Conservation (phyloP, 352 stramenopile genomes). For the Elongisporangium undulatum region DNA sequence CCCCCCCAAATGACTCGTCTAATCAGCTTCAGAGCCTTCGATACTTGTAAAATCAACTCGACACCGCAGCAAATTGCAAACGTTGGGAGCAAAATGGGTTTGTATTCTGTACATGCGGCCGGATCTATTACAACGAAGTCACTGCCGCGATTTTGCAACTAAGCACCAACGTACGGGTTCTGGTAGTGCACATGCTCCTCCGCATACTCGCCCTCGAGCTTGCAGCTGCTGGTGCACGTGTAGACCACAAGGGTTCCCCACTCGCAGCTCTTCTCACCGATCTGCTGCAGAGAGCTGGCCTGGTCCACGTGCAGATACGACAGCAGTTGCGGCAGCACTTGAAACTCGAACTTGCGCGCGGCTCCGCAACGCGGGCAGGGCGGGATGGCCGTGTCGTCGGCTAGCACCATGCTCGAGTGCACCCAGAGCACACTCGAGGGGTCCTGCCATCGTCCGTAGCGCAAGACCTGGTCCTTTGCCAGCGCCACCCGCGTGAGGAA, state of each 20-base stretch:
- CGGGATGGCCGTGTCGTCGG: constrained; percentile 30
- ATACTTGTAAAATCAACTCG: too few species aligned
- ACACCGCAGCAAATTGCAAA: too few species aligned
- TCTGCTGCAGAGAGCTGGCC: constrained; percentile 43
- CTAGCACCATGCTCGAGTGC: constrained; percentile 45
- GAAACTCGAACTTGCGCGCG: constrained; percentile 91
- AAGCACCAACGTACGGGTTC: constrained; percentile 51
- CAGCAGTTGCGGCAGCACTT: constrained; percentile 93
- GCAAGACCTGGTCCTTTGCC: constrained; percentile 81
- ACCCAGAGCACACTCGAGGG: constrained; percentile 83
- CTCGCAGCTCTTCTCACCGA: constrained; percentile 69
- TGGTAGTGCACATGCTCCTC: constrained; percentile 83
- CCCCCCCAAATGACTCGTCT: too few species aligned
- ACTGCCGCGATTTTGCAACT: constrained; percentile 1
- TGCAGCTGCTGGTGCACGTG: constrained; percentile 90
- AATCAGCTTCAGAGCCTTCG: too few species aligned
- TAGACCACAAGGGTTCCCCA: constrained; percentile 92
- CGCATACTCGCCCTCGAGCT: constrained; percentile 33
- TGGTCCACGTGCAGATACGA: constrained; percentile 88
- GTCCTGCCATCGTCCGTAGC: constrained; percentile 89
- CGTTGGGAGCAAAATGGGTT: not conserved
- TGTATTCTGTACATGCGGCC: not conserved
- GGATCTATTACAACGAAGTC: not conserved
- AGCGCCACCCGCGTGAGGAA: constrained; percentile 83
- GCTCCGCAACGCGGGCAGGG: constrained; percentile 78